Percentiles rank a stretch among this genome's conserved stretches.
These are phyloP conservation scores for Ceratobasidium papillatum DNA, from an alignment of 1,284 basidiomycete species.

Conservation along the genomic window DNA sequence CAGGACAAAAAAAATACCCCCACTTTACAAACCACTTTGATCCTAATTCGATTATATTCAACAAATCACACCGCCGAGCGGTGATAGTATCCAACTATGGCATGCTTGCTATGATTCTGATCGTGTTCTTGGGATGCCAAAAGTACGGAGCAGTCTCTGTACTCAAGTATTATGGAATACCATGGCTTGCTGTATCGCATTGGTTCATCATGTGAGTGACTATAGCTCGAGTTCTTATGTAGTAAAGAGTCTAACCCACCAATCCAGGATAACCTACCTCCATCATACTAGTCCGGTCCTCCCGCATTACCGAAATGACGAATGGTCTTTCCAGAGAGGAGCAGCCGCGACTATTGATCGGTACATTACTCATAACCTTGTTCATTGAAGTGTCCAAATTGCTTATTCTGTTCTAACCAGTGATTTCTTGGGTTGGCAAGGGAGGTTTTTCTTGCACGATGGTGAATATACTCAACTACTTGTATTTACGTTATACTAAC, in stretches of 20 bases:
- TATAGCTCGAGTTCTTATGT: neutral
- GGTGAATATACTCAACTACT: constrained; percentile 2
- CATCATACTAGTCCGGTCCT: constrained; percentile 63
- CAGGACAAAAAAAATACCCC: constrained; percentile 32
- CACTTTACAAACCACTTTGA: constrained; percentile 64
- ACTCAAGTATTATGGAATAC: constrained; percentile 65
- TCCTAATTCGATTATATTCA: constrained; percentile 65
- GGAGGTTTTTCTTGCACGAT: constrained; percentile 48
- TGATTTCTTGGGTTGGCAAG: constrained; percentile 49
- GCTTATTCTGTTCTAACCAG: neutral
- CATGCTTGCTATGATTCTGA: constrained; percentile 59
- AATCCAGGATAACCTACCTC: constrained; percentile 48
- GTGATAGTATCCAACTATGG: constrained; percentile 66
- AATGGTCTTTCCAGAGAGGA: constrained; percentile 67
- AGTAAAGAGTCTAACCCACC: neutral
- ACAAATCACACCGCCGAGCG: constrained; percentile 59
- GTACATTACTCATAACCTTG: neutral
- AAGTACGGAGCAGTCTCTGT: constrained; percentile 56
- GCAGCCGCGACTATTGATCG: constrained; percentile 67
- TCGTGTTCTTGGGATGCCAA: constrained; percentile 52
- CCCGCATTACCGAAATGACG: constrained; percentile 60
- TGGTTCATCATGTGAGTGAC: constrained; percentile 57
- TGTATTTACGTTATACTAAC: neutral
- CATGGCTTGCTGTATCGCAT: constrained; percentile 65
- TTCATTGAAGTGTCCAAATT: constrained; percentile 48